Evolutionary conservation across 208 protist genomes (phyloP), one percentile per base, ranked within the genome.

Genomic region (Acanthamoeba castellanii): DNA sequence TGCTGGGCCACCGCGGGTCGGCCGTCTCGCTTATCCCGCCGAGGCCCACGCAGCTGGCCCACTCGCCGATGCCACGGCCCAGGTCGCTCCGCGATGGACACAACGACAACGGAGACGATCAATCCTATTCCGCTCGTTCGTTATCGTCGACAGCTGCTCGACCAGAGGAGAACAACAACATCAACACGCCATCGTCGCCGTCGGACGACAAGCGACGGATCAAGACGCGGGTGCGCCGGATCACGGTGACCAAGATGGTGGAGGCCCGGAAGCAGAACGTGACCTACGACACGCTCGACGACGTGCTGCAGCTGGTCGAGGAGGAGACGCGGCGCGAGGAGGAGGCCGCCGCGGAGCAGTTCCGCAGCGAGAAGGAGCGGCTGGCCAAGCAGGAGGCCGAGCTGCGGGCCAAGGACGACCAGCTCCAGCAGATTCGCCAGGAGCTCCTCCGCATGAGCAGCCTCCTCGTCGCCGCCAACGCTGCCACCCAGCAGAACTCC

Each of bases 341-440:
- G 50, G 78, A 55, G 22, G n/a, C 5, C 9, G n/a, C 50, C 22
- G 47, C 2, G 4, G 16, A 61, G 45, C 3, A 64, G 78, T 87
- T 87, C 32, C 2, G 30, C 11, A 9, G 61, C 47, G 78, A 52
- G 47, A 55, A 61, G 27, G 78, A 30, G 9, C 2, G 2, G 50
- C 37, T 87, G 25, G 78, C 78, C 18, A 1, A 87, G 50, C 47
- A 87, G 50, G 78, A 87, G 50, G 78, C 7, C 11, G 78, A 87
- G 78, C 34, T 81, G 50, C 50, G 50, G 11, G 14, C 11, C 14
- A 52, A 61, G 50, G 50, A 61, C 78, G 78, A 81, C 34, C 32
- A 81, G 5, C 20, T 81, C 25, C 2, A 3, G 27, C 3, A 70
- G 64, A 70, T 34, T 9, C 64, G n/a, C 27, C 18, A 34, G 27